Base-by-base conservation (phyloP, 345 rosid species). In the Corymbia maculata region DNA sequence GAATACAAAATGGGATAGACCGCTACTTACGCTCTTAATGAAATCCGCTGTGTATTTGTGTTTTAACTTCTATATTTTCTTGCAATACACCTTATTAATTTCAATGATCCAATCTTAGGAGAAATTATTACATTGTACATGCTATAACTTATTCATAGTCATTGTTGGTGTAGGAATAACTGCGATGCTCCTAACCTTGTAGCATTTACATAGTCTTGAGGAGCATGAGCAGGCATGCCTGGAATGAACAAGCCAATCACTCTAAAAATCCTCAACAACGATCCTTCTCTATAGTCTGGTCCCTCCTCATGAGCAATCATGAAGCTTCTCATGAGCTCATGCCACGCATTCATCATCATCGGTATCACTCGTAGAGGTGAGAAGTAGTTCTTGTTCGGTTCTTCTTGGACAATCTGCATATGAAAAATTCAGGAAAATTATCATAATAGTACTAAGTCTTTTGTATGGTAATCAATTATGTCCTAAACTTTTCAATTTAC, bases 351-450 rank as follows among this genome's bases (percentile, higher is more conserved):
- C 80, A 91, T 16, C 14, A 61, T 19, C 92, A 92, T 94, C 3
- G 97, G 96, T 47, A 93, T 36, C 2, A 55, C 89, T 93, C 93
- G 92, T 26, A 92, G 17, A 51, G 90, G 51, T n/a, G 85, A 91
- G 86, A 94, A 96, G 92, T 95, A 95, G 88, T 95, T 95, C 93
- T 93, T 95, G 90, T 95, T 95, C 12, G 98, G 97, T 75, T 93
- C 96, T 55, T 96, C 98, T 42, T 51, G 12, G 66, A 93, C 42
- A 21, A 94, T 91, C 96, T 95, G 89, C 24, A 24, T 26, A 3
- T 14, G 85, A 64, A 9, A 87, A 15, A 0, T 64, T 85, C 15
- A 86, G 86, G 8, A 87, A 64, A 64, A 64, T 64, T 64, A 64
- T 4, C 4, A 64, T 0, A 64, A 64, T 13, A n/a, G 14, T 64